These are phyloP conservation scores for Apophysomyces ossiformis DNA, from an alignment of 371 early-diverging fungal genomes.

Conservation along the genomic window DNA sequence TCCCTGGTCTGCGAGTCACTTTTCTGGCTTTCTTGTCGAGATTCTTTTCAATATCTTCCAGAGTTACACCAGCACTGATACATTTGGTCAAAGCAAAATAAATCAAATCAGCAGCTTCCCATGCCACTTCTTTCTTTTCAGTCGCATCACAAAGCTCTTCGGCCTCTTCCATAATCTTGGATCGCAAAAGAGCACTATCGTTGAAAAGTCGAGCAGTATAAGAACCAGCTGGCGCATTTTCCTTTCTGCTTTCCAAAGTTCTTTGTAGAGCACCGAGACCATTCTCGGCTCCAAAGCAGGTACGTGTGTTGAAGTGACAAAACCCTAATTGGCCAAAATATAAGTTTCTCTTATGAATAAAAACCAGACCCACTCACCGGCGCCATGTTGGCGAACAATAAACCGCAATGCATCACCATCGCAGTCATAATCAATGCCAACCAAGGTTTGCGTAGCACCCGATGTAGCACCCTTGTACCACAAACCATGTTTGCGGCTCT, in stretches of 20 bases:
- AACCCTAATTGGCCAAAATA: constrained; percentile 66
- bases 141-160: constrained; percentile 89
- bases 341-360: constrained; percentile 2
- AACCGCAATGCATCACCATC: constrained; percentile 91
- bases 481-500: constrained; percentile 87
- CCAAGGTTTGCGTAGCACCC: constrained; percentile 88
- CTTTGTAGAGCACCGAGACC: constrained; percentile 78
- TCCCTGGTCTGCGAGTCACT: constrained; percentile 90
- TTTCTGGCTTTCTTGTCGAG: constrained; percentile 84
- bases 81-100: constrained; percentile 95
- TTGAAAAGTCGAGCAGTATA: constrained; percentile 92
- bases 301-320: constrained; percentile 91
- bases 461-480: constrained; percentile 97
- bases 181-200: constrained; percentile 77
- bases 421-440: constrained; percentile 84
- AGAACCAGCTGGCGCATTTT: constrained; percentile 82
- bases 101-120: constrained; percentile 96
- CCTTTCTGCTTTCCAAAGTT: constrained; percentile 69
- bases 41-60: constrained; percentile 87
- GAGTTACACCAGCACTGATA: constrained; percentile 76
- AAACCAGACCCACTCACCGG: constrained; percentile 55
- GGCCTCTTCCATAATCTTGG: constrained; percentile 97
- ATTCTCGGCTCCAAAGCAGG: constrained; percentile 86
- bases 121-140: constrained; percentile 80
- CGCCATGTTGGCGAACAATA: constrained; percentile 86